These are phyloP conservation scores for Mallotus repandus DNA, from an alignment of 441 rosid species.

Conservation along the genomic window DNA sequence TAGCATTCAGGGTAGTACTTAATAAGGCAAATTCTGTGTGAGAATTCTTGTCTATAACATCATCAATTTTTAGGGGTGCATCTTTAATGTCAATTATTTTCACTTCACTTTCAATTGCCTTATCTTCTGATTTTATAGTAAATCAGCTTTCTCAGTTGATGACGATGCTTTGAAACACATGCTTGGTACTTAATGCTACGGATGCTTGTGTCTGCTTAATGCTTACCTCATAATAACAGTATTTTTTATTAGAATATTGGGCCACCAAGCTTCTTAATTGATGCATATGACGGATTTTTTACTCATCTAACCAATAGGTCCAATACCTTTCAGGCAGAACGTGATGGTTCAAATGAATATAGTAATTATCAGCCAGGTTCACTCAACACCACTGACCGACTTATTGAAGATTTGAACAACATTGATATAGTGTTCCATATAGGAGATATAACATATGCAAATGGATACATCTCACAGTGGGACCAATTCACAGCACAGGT, in stretches of 20 bases:
- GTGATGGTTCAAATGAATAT: slow-evolving; percentile 92
- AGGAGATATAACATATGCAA: slow-evolving; percentile 80
- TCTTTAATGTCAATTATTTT: not conserved
- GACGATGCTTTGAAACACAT: not conserved
- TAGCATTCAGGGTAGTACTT: not conserved
- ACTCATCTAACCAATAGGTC: slow-evolving; percentile 9
- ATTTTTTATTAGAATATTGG: not conserved
- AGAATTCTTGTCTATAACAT: not conserved
- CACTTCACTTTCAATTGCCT: not conserved
- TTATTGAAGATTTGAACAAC: slow-evolving; percentile 63
- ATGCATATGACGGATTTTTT: not conserved
- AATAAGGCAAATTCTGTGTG: not conserved
- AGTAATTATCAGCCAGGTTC: slow-evolving; percentile 87
- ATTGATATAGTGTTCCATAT: slow-evolving; percentile 82
- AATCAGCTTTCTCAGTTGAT: not conserved
- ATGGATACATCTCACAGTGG: slow-evolving; percentile 96
- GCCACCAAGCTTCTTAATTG: not conserved
- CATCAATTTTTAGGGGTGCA: not conserved
- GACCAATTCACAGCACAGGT: slow-evolving; percentile 96
- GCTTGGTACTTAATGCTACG: not conserved
- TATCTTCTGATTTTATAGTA: slow-evolving; percentile 2
- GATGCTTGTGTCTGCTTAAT: slow-evolving; percentile 1
- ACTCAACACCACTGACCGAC: slow-evolving; percentile 83
- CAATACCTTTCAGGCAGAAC: slow-evolving; percentile 66
- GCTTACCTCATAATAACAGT: not conserved